Base-by-base conservation (phyloP, 2,329 filamentous ascomycete species). In the Penicillium sp. region DNA sequence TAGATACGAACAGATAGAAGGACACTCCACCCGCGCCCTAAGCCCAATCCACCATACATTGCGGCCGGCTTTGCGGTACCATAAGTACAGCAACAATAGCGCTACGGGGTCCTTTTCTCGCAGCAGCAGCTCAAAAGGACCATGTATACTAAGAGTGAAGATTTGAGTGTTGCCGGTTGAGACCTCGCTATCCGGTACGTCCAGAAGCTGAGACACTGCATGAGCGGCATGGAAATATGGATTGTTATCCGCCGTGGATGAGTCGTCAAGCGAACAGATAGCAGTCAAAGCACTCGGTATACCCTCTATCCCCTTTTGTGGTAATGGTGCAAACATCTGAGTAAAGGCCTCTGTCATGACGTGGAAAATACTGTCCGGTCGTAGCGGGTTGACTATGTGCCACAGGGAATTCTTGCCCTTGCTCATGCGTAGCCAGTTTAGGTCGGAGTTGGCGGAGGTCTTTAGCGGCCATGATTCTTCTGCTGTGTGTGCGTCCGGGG, bases 381-480 rank as follows among this genome's bases (percentile, higher is more conserved):
- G 72, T 3, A 74, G 54, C 0, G 83, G 80, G 46, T 86, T 73
- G 1, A 79, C 72, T 0, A 85, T 65, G 1, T 75, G 64, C 78
- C 79, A 85, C 1, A 87, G 72, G 3, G 77, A 75, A 49, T 74
- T 77, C 67, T 87, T 87, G 0, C 82, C 82, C 11, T 82, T 77
- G 53, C 75, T 78, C 66, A 87, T 77, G 46, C 74, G 80, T 2
- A 87, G 65, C 85, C 85, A 88, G 61, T 82, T 76, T 1, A 87
- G 71, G 56, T 86, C 82, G 1, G 70, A 63, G 0, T 71, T 55
- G 0, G 71, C 71, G 0, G 73, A 66, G 2, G 70, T 58, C 33
- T 75, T 79, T 1, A 88, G 69, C 0, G 85, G 85, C 85, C 85
- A 88, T 2, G 80, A 75, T 51, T 81, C 67, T 46, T 78, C 68